Evolutionary conservation across 176 grass and related monocot genomes (phyloP).

Genomic region (Hordeum vulgare): MorexV3_pseudomolecules_assembly NC_058520.1:122283594-122284093

Average conservation of each 20-base stretch:
- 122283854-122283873: constrained; percentile 19
- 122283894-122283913: constrained; percentile 35
- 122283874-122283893: constrained; percentile 23
- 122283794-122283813: constrained; percentile 4
- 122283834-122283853: constrained; percentile 27
- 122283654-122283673: constrained; percentile 18
- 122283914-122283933: constrained; percentile 26
- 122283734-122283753: neutral
- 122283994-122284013: constrained; percentile 12
- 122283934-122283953: constrained; percentile 14
- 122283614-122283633: constrained; percentile 34
- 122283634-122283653: constrained; percentile 30
- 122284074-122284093: constrained; percentile 37
- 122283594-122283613: constrained; percentile 12
- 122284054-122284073: neutral
- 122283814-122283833: neutral
- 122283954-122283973: neutral
- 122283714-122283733: constrained; percentile 8
- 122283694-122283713: constrained; percentile 17
- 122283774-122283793: constrained; percentile 21
- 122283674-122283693: constrained; percentile 5
- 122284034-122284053: neutral
- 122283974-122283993: constrained; percentile 24
- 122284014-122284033: neutral
- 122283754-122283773: neutral